Evolutionary conservation across 768 basidiomycete genomes (phyloP), one percentile per base, ranked within the genome.

Genomic region (Lanmaoa rubissima): DNA sequence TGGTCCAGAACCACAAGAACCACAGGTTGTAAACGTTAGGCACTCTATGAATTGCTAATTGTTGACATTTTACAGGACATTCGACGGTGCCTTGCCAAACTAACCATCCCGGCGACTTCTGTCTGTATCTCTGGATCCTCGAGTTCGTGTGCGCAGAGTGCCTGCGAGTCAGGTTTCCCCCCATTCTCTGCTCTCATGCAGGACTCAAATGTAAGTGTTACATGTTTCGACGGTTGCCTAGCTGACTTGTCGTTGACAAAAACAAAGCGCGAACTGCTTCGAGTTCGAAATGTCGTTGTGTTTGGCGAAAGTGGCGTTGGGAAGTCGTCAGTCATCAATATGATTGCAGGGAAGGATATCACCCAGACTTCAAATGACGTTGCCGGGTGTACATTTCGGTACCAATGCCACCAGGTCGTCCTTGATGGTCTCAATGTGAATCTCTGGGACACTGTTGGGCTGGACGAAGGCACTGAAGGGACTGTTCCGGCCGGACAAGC

Each of bases 251-350:
- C 43, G 14, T 11, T 48, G 43, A 58, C 40, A 47, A 56, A 51
- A 38, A 41, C 17, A 24, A 57, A 67, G 65, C 28, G 19, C 24
- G 28, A 35, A 14, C 39, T 11, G 16, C 49, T 11, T 44, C 63
- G 39, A 39, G 17, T 49, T 49, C 66, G 62, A 35, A 78, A 78
- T 54, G 48, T 78, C 39, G 65, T 79, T 31, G 48, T 79, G 7
- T 79, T 79, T 53, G 77, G 78, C 7, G 74, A 78, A 55, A 70
- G 70, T 7, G 76, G 78, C 11, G 51, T 66, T 14, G 73, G 73
- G 36, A 79, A 79, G 54, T 78, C 76, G 50, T 76, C 74, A 0
- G 58, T 78, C 35, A 66, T 79, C 58, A 79, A 78, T 59, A 67
- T 75, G 70, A 61, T 78, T 40, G 64, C 62, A 6, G 69, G 65